Evolutionary conservation across 2,329 filamentous ascomycete species (phyloP).

Genomic region (Colletotrichum gigasporum): DNA sequence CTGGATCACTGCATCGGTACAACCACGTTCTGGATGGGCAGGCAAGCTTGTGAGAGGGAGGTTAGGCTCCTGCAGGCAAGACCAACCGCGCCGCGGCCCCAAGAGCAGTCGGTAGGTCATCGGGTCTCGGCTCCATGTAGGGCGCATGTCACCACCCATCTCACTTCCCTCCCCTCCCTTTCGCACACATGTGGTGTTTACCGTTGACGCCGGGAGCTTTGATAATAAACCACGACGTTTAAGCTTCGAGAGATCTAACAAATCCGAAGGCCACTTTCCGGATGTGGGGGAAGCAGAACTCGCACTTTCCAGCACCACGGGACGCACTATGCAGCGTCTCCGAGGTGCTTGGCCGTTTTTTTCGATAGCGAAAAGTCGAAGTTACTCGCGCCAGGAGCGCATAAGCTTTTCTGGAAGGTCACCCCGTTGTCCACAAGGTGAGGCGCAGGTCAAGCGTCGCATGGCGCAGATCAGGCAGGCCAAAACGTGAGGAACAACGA

Average conservation of each 20-base stretch:
- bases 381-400: not conserved
- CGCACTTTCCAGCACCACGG: not conserved
- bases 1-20: slow-evolving; percentile 9
- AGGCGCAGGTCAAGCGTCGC: slow-evolving; percentile 5
- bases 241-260: not conserved
- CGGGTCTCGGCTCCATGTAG: not conserved
- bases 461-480: slow-evolving; percentile 24
- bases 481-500: slow-evolving; percentile 11
- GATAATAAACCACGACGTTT: not conserved
- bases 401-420: not conserved
- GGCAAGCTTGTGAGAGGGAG: not conserved
- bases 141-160: not conserved
- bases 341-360: too few relatives aligned
- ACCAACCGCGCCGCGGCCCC: not conserved
- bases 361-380: not conserved
- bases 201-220: not conserved
- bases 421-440: not conserved
- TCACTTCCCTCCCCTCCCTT: not conserved
- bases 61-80: too few relatives aligned
- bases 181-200: not conserved
- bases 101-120: too few relatives aligned
- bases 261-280: not conserved
- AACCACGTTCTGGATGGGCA: not conserved
- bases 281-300: not conserved
- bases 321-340: not conserved